Percentiles rank a stretch among this genome's conserved stretches.
Conservation (phyloP, 768 basidiomycete species). For the Russula sp. region DNA sequence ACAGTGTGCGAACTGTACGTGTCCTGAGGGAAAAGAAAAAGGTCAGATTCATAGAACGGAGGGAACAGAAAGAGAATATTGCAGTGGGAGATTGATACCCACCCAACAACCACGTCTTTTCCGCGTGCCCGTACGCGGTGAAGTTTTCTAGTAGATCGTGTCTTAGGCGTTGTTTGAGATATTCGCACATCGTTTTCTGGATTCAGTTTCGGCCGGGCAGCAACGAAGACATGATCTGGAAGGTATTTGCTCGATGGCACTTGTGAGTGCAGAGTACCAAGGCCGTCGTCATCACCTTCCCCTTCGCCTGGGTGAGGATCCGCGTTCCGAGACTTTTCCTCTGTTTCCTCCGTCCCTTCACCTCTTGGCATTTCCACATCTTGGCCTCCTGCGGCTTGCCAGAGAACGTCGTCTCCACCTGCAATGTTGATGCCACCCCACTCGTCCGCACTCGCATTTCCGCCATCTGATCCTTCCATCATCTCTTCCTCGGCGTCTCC, state of each 20-base stretch:
- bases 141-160: constrained; percentile 15
- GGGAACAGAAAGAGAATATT: not conserved
- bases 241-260: constrained; percentile 24
- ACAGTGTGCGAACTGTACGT: constrained; percentile 27
- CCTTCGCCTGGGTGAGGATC: not conserved
- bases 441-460: constrained; percentile 19
- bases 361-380: constrained; percentile 10
- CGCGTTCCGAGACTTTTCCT: not conserved
- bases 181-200: constrained; percentile 3
- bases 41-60: constrained; percentile 19
- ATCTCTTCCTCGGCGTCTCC: constrained; percentile 26
- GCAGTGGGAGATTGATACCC: constrained; percentile 8
- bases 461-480: not conserved
- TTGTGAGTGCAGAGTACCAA: not conserved
- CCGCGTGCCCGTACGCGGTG: constrained; percentile 5
- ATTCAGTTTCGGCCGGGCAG: constrained; percentile 16
- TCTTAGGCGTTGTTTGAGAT: constrained; percentile 5
- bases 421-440: constrained; percentile 16
- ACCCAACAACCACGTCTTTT: constrained; percentile 30
- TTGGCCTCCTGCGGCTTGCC: not conserved
- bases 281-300: constrained; percentile 6
- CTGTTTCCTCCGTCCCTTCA: constrained; percentile 12
- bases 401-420: not conserved
- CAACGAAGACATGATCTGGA: constrained; percentile 28
- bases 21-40: constrained; percentile 10